Evolutionary conservation across 2,329 filamentous ascomycete genomes (phyloP).

Genomic region (Clonostachys solani): DNA sequence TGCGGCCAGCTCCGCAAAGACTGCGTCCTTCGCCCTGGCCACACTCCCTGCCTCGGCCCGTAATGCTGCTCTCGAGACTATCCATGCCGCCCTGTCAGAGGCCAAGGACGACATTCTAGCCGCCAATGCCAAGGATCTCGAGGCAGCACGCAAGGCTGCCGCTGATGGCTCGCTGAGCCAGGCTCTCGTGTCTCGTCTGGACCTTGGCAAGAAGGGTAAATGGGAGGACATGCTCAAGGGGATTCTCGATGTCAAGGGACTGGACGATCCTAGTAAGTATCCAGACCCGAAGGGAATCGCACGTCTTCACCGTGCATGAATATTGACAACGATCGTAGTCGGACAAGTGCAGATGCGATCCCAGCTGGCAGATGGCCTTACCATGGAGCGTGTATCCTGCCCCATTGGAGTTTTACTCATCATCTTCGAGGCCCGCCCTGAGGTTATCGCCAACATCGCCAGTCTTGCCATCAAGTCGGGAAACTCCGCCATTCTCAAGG

Average conservation of each 20-base stretch:
- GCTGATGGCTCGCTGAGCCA: conserved; percentile 71
- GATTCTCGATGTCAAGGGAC: conserved; percentile 78
- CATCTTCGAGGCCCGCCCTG: conserved; percentile 95
- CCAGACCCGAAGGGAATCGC: not conserved
- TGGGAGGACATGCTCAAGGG: conserved; percentile 98
- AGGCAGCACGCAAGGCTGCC: conserved; percentile 68
- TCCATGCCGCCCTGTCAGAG: conserved; percentile 70
- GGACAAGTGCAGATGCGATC: conserved; percentile 82
- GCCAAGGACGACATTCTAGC: conserved; percentile 74
- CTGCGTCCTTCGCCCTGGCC: conserved; percentile 78
- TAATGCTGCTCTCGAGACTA: conserved; percentile 79
- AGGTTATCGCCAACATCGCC: conserved; percentile 98
- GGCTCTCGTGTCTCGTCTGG: conserved; percentile 82
- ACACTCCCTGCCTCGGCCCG: conserved; percentile 71
- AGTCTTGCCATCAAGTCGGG: conserved; percentile 94
- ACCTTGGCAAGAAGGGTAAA: conserved; percentile 82
- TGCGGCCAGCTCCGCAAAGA: conserved; percentile 73
- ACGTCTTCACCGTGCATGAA: conserved; percentile 2
- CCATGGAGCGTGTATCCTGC: conserved; percentile 83
- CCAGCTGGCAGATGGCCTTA: conserved; percentile 78
- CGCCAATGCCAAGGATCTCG: conserved; percentile 82
- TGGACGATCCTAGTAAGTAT: conserved; percentile 78
- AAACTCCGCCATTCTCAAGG: conserved; percentile 95
- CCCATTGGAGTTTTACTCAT: conserved; percentile 97
- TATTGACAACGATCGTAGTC: conserved; percentile 41